phyloP scores from a whole-genome alignment of 2,329 filamentous ascomycete genomes.

The Orbilia ellipsospora region DNA sequence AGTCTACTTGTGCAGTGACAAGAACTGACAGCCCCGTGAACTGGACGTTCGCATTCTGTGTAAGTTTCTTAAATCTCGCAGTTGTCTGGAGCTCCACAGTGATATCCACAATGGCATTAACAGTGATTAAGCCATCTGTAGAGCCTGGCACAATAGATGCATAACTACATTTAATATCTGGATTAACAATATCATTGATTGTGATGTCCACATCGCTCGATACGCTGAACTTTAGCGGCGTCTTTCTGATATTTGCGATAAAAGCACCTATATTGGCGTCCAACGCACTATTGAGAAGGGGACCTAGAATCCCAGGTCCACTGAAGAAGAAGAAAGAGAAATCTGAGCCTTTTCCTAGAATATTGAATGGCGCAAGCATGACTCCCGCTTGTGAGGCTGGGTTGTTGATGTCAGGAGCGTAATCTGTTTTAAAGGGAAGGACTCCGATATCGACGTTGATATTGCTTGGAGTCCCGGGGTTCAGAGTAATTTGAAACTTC shows the following conservation, averaged over 20 bases:
- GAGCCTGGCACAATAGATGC: slow-evolving; percentile 27
- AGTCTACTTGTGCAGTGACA: slow-evolving; percentile 21
- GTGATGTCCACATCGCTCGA: slow-evolving; percentile 39
- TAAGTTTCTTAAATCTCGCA: slow-evolving; percentile 36
- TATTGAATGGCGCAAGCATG: slow-evolving; percentile 42
- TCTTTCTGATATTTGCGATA: slow-evolving; percentile 36
- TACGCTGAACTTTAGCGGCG: slow-evolving; percentile 9
- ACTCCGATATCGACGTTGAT: slow-evolving; percentile 39
- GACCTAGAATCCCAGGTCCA: slow-evolving; percentile 30
- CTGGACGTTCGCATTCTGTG: slow-evolving; percentile 24
- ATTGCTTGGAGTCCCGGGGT: slow-evolving; percentile 16
- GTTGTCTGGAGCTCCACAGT: slow-evolving; percentile 26
- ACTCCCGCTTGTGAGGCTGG: slow-evolving; percentile 27
- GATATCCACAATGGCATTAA: slow-evolving; percentile 44
- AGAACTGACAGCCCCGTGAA: slow-evolving; percentile 27
- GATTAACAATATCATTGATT: slow-evolving; percentile 37
- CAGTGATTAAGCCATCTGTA: not conserved
- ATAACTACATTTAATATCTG: slow-evolving; percentile 35
- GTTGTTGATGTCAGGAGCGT: not conserved
- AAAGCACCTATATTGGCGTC: slow-evolving; percentile 41
- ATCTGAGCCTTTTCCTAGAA: slow-evolving; percentile 31
- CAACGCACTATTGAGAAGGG: slow-evolving; percentile 40
- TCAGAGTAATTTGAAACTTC: slow-evolving; percentile 21
- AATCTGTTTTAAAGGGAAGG: slow-evolving; percentile 39
- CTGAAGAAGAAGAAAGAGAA: slow-evolving; percentile 52